Conservation (phyloP, 345 rosid genomes). For the Leavenworthia alabamica region DNA sequence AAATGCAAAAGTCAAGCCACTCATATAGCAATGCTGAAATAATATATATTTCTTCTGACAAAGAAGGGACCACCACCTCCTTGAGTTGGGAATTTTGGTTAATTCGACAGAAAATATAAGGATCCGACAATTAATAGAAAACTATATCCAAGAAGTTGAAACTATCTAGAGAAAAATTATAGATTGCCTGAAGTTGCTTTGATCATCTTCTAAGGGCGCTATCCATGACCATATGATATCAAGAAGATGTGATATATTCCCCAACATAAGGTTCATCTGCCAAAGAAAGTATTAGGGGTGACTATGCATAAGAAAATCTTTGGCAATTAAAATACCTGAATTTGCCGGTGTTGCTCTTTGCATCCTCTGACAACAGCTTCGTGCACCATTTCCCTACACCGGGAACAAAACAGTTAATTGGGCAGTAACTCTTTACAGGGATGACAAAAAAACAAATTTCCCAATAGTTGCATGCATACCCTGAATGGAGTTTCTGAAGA, state of each 20-base stretch:
- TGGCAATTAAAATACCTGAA: constrained; percentile 50
- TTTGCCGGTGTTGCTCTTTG: constrained; percentile 95
- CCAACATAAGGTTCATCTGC: constrained; percentile 95
- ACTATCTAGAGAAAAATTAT: neutral
- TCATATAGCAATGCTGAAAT: neutral
- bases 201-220: constrained; percentile 85
- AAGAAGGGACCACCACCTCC: constrained; percentile 8
- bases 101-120: neutral
- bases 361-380: constrained; percentile 84
- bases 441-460: neutral
- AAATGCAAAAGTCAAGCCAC: constrained; percentile 28
- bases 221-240: constrained; percentile 97
- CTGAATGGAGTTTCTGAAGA: constrained; percentile 96
- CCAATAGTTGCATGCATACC: constrained; percentile 38
- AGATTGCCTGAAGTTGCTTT: constrained; percentile 62
- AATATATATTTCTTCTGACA: neutral
- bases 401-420: constrained; percentile 17
- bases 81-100: neutral
- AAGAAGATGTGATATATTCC: constrained; percentile 77
- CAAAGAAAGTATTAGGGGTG: constrained; percentile 24
- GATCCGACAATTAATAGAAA: neutral
- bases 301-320: neutral
- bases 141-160: neutral
- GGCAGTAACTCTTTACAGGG: neutral
- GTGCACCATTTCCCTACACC: constrained; percentile 67